phyloP scores from a whole-genome alignment of 31 red algal species.

The Odonthalia washingtoniensis region DNA sequence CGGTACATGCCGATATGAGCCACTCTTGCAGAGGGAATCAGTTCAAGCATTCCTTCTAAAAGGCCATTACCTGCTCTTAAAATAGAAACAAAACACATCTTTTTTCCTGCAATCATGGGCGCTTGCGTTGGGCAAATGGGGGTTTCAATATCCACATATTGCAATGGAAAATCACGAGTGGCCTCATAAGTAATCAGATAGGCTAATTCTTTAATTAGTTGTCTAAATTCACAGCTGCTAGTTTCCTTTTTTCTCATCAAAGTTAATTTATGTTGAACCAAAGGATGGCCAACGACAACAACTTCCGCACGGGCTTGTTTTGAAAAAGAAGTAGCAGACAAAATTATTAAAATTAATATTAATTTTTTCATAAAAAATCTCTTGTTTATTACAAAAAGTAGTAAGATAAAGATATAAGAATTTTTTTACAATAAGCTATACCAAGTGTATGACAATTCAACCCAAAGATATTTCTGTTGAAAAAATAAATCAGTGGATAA shows the following conservation, averaged over 20 bases:
- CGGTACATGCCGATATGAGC: conserved; percentile 27
- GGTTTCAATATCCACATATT: background rate
- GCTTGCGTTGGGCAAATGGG: background rate
- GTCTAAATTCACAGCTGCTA: background rate
- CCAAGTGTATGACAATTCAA: no score
- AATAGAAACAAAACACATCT: conserved; percentile 26
- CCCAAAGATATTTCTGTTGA: no score
- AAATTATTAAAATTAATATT: no score
- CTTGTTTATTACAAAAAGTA: no score
- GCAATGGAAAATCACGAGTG: conserved; percentile 6
- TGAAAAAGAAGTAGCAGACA: no score
- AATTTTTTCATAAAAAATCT: no score
- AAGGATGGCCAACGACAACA: conserved; percentile 16
- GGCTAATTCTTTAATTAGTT: conserved; percentile 7
- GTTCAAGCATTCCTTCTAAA: conserved; percentile 12
- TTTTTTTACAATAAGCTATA: no score
- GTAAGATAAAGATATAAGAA: no score
- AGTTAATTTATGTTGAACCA: conserved; percentile 25
- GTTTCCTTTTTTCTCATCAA: conserved; percentile 5
- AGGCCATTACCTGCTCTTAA: conserved; percentile 9
- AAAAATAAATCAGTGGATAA: no score
- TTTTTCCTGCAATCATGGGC: conserved; percentile 25
- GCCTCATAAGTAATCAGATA: conserved; percentile 23
- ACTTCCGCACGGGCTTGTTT: no score
- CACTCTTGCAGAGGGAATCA: conserved; percentile 19